These are phyloP conservation scores for Kingdonia uniflora DNA, from an alignment of 164 flowering plant species.

Conservation along the genomic window DNA sequence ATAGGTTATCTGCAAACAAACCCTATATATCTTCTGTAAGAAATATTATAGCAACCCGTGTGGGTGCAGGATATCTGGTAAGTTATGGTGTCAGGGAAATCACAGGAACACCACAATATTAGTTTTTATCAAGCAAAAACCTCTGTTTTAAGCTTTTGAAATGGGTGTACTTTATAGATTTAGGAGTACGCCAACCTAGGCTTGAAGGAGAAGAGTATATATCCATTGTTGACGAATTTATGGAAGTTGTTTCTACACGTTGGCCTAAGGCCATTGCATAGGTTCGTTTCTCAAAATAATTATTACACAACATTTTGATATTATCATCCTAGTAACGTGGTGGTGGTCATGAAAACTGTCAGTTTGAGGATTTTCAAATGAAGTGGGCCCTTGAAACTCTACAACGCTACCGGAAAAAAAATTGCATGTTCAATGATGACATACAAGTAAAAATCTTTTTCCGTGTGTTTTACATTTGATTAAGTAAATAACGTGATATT, in stretches of 20 bases:
- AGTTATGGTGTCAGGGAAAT: too few species aligned
- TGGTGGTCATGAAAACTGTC: conserved; percentile 11
- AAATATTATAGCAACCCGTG: too few species aligned
- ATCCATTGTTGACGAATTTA: conserved; percentile 83
- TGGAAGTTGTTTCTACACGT: conserved; percentile 85
- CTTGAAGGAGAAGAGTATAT: conserved; percentile 95
- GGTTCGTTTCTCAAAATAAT: conserved; percentile 30
- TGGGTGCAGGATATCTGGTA: too few species aligned
- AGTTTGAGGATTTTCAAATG: conserved; percentile 99
- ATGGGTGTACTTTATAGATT: conserved; percentile 42
- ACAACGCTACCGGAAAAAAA: conserved; percentile 69
- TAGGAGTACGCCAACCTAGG: conserved; percentile 88
- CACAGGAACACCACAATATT: too few species aligned
- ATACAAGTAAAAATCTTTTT: conserved; percentile 52
- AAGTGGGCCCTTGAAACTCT: conserved; percentile 99
- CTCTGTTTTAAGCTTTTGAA: too few species aligned
- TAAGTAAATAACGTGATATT: too few species aligned
- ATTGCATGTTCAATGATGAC: conserved; percentile 99
- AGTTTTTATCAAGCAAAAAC: too few species aligned
- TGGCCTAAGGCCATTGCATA: conserved; percentile 99
- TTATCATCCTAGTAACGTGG: background rate
- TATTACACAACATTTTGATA: conserved; percentile 1
- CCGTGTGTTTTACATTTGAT: background rate
- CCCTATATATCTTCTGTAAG: too few species aligned
- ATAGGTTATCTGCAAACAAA: too few species aligned